Percentiles rank a stretch among this genome's conserved stretches.
Conservation (phyloP, 345 rosid species). For the Citrus reticulata region DNA sequence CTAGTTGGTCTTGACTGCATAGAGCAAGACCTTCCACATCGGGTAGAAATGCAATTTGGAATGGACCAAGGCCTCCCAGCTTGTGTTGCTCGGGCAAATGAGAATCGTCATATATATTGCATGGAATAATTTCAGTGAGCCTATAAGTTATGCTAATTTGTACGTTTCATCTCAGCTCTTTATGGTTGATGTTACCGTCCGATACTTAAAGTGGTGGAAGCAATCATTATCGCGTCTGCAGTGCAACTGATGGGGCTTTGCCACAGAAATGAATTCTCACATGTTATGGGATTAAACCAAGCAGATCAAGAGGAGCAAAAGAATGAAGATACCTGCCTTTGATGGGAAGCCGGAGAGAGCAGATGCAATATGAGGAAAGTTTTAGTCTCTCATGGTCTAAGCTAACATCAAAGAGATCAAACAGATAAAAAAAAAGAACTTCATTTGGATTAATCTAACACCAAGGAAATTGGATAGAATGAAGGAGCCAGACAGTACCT, state of each 20-base stretch:
- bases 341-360: background rate
- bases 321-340: too few species aligned
- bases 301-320: background rate
- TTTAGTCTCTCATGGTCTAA: background rate
- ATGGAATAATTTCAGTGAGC: background rate
- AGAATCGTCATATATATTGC: background rate
- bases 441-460: background rate
- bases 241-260: background rate
- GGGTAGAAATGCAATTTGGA: conserved; percentile 12
- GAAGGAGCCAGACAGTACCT: background rate
- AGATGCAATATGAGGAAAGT: background rate
- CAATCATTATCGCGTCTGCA: background rate
- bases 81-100: background rate
- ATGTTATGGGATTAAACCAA: background rate
- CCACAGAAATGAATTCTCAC: background rate
- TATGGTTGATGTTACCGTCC: conserved; percentile 17
- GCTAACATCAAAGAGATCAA: background rate
- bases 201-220: conserved; percentile 28
- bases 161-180: conserved; percentile 12
- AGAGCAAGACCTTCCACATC: conserved; percentile 9
- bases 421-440: background rate
- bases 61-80: conserved; percentile 12
- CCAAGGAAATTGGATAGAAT: background rate
- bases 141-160: background rate
- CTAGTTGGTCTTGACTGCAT: background rate